phyloP scores from a whole-genome alignment of 1,284 basidiomycete genomes.

The Ustilago vetiveriae region DNA sequence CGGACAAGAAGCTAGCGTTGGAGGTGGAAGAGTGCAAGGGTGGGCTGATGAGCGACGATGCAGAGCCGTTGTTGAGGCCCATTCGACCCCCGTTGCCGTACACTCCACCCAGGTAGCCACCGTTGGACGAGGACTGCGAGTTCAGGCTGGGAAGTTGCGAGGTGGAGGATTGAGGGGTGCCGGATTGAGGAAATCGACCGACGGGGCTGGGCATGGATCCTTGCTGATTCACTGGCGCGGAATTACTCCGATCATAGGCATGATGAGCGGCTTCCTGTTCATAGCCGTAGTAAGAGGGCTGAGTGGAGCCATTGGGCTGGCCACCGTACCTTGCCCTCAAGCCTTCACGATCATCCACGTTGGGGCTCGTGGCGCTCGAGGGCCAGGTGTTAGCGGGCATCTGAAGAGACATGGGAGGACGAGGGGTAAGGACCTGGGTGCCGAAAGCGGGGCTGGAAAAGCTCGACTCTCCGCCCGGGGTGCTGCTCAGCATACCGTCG shows the following conservation, averaged over 20 bases:
- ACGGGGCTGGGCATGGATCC: conserved; percentile 39
- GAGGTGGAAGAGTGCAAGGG: conserved; percentile 30
- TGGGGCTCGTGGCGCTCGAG: conserved; percentile 17
- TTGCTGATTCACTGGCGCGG: conserved; percentile 30
- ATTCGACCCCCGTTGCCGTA: conserved; percentile 21
- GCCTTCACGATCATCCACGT: conserved; percentile 38
- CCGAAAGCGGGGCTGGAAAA: conserved; percentile 42
- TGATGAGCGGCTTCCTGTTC: conserved; percentile 39
- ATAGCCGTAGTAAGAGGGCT: conserved; percentile 34
- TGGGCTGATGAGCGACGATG: conserved; percentile 39
- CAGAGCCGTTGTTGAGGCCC: conserved; percentile 16
- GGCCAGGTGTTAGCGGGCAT: conserved; percentile 39
- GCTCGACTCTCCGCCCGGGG: conserved; percentile 31
- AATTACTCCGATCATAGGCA: conserved; percentile 41
- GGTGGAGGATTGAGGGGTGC: conserved; percentile 24
- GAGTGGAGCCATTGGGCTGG: conserved; percentile 10
- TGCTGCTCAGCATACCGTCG: conserved; percentile 38
- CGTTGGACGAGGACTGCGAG: conserved; percentile 21
- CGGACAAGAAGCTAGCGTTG: conserved; percentile 30
- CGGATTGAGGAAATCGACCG: conserved; percentile 28
- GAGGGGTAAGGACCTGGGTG: conserved; percentile 25
- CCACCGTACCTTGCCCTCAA: conserved; percentile 32
- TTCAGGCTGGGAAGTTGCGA: conserved; percentile 38
- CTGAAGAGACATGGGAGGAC: conserved; percentile 42
- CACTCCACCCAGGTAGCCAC: conserved; percentile 34